Evolutionary conservation across 495 filamentous ascomycete genomes (phyloP).

Genomic region (Massariosphaeria phaeospora): DNA sequence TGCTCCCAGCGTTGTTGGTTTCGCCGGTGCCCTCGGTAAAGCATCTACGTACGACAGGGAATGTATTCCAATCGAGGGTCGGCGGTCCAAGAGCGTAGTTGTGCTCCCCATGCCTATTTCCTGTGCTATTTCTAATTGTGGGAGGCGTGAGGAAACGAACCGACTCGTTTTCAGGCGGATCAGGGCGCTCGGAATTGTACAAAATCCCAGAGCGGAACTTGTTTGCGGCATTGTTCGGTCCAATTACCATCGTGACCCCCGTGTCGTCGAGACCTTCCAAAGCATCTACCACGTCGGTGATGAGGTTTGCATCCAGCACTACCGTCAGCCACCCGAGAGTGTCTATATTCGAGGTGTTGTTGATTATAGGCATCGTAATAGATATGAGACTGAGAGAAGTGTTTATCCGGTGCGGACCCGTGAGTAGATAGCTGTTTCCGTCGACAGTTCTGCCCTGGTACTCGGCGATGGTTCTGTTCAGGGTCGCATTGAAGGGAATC

Average conservation of each 20-base stretch:
- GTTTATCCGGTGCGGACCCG: conserved; percentile 68
- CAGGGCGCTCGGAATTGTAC: conserved; percentile 20
- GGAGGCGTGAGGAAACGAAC: conserved; percentile 46
- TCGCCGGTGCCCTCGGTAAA: conserved; percentile 46
- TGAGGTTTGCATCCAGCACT: conserved; percentile 56
- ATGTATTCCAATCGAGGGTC: conserved; percentile 55
- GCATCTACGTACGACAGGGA: conserved; percentile 52
- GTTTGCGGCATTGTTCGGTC: conserved; percentile 59
- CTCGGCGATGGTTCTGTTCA: conserved; percentile 39
- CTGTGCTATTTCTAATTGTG: conserved; percentile 23
- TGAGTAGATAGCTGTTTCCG: conserved; percentile 50
- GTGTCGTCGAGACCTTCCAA: conserved; percentile 63
- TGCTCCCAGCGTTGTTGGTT: conserved; percentile 58
- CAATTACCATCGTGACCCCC: conserved; percentile 63
- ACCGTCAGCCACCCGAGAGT: conserved; percentile 73
- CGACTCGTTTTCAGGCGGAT: conserved; percentile 21
- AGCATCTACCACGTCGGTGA: conserved; percentile 55
- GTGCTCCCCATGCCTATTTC: conserved; percentile 47
- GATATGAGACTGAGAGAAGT: conserved; percentile 69
- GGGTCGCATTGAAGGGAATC: conserved; percentile 40
- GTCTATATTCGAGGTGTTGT: conserved; percentile 52
- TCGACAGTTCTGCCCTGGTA: conserved; percentile 52
- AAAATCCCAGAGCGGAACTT: conserved; percentile 48
- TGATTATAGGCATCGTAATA: conserved; percentile 67
- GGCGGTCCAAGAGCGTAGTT: conserved; percentile 44